Percentiles rank a stretch among this genome's conserved stretches.
These are phyloP conservation scores for Ophiocordyceps robertsii DNA, from an alignment of 2,329 filamentous ascomycete genomes.

Conservation along the genomic window DNA sequence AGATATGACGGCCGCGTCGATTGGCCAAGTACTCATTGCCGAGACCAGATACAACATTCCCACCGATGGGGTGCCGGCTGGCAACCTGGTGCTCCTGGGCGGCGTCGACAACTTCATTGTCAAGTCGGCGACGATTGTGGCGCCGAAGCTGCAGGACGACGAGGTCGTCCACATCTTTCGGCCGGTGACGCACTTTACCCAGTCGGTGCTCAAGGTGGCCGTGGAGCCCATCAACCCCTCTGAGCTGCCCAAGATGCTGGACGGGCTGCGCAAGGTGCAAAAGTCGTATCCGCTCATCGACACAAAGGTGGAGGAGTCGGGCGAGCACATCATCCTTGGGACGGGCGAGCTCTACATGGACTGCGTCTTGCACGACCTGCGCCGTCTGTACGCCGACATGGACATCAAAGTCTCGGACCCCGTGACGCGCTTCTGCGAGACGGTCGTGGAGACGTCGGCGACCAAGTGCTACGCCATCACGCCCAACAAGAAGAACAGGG, in stretches of 20 bases:
- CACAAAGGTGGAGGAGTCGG: constrained; percentile 96
- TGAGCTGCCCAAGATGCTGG: constrained; percentile 96
- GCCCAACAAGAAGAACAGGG: constrained; percentile 98
- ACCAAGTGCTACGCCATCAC: constrained; percentile 98
- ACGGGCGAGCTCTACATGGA: constrained; percentile 99
- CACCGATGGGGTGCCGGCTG: constrained; percentile 82
- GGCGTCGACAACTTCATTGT: constrained; percentile 97
- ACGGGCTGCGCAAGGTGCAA: constrained; percentile 90
- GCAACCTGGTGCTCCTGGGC: constrained; percentile 82
- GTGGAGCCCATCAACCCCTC: constrained; percentile 98
- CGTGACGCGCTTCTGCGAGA: constrained; percentile 95
- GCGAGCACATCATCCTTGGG: constrained; percentile 87
- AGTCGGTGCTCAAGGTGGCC: constrained; percentile 94
- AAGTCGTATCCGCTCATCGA: constrained; percentile 94
- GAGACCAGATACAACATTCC: constrained; percentile 89
- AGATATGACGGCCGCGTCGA: constrained; percentile 82
- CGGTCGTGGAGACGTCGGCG: constrained; percentile 89
- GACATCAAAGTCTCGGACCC: constrained; percentile 98
- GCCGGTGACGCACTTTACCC: constrained; percentile 85
- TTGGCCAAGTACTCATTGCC: constrained; percentile 77
- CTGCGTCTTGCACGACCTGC: constrained; percentile 89
- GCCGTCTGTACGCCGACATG: constrained; percentile 94
- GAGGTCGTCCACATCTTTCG: constrained; percentile 95
- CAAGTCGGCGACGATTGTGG: constrained; percentile 86
- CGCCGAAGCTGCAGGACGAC: constrained; percentile 65